Percentiles rank a stretch among this genome's conserved stretches.
These are phyloP conservation scores for Solanum dulcamara DNA, from an alignment of 257 asterid species.

Conservation along the genomic window DNA sequence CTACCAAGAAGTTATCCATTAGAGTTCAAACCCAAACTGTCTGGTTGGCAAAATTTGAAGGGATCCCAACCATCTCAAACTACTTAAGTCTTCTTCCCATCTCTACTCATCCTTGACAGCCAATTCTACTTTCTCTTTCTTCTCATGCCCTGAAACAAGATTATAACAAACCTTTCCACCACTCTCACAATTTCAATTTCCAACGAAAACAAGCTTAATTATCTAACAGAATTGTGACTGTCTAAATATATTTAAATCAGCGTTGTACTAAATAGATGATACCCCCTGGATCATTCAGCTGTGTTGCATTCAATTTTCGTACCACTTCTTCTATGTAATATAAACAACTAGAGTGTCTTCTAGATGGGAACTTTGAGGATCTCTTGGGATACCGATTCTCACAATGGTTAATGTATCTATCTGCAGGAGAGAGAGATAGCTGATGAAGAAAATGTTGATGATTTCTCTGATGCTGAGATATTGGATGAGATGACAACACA, in stretches of 20 bases:
- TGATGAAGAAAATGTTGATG: constrained; percentile 30
- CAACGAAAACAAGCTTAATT: not conserved
- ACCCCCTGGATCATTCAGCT: not conserved
- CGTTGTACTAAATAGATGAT: not conserved
- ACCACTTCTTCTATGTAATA: not conserved
- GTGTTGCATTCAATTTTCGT: not conserved
- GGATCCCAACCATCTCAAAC: not conserved
- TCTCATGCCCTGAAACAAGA: not conserved
- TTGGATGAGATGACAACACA: constrained; percentile 71
- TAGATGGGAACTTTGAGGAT: not conserved
- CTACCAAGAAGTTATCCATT: not conserved
- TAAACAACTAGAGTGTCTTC: not conserved
- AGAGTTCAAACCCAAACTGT: not conserved
- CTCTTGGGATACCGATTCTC: not conserved
- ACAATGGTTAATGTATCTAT: not conserved
- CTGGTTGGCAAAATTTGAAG: not conserved
- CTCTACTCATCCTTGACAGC: not conserved
- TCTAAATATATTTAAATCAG: not conserved
- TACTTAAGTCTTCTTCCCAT: not conserved
- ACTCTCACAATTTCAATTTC: not conserved
- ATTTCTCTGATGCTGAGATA: constrained; percentile 55
- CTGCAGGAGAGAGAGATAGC: constrained; percentile 28
- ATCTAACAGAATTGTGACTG: not conserved
- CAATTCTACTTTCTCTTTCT: not conserved
- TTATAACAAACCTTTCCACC: not conserved